These are phyloP conservation scores for Psophocarpus tetragonolobus DNA, from an alignment of 306 rosid species.

Conservation along the genomic window DNA sequence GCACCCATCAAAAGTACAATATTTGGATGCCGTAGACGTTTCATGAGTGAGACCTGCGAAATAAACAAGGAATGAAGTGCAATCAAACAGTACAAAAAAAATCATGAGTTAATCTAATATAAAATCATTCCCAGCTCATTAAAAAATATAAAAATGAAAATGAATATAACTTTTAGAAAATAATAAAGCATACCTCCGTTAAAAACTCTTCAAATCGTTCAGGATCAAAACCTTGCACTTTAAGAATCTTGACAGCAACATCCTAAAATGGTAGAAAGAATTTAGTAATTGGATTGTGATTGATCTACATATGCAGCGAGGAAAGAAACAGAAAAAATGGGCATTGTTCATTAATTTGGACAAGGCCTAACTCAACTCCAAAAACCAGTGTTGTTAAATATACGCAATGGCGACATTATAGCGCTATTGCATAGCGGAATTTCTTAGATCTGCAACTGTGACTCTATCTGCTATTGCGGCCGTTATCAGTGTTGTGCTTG, in stretches of 20 bases:
- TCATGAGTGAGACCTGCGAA: slow-evolving; percentile 87
- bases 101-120: neutral
- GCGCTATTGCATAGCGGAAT: too few species aligned
- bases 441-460: too few species aligned
- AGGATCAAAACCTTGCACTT: slow-evolving; percentile 77
- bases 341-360: neutral
- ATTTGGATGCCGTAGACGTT: slow-evolving; percentile 87
- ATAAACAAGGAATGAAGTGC: slow-evolving; percentile 37
- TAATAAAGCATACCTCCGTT: slow-evolving; percentile 65
- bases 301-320: neutral
- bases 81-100: neutral
- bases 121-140: slow-evolving; percentile 5
- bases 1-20: slow-evolving; percentile 98
- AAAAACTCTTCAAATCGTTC: slow-evolving; percentile 72
- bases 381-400: too few species aligned
- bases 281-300: slow-evolving; percentile 2
- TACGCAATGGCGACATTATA: too few species aligned
- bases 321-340: neutral
- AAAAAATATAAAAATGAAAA: neutral
- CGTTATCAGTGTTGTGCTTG: too few species aligned
- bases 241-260: slow-evolving; percentile 95
- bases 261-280: slow-evolving; percentile 59
- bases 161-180: neutral
- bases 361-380: neutral
- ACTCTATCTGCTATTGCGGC: too few species aligned